Conservation (phyloP, 2,329 filamentous ascomycete species). For the Cercospora berteroae region DNA sequence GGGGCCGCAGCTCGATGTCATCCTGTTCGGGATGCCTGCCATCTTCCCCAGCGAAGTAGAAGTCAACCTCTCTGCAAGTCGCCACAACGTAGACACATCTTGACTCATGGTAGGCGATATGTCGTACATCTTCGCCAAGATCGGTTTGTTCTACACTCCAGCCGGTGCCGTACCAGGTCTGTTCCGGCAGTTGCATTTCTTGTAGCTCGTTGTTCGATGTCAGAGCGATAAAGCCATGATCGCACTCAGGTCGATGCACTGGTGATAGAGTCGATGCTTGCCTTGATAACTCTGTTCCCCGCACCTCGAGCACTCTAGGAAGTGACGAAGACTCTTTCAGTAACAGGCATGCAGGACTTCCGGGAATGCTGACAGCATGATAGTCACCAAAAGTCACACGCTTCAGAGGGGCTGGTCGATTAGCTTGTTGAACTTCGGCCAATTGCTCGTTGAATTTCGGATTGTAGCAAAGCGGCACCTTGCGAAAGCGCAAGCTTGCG, state of each 20-base stretch:
- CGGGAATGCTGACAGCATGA: slow-evolving; percentile 78
- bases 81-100: slow-evolving; percentile 74
- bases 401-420: slow-evolving; percentile 52
- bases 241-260: slow-evolving; percentile 74
- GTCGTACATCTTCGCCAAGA: slow-evolving; percentile 66
- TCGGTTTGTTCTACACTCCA: slow-evolving; percentile 71
- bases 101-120: slow-evolving; percentile 72
- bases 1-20: slow-evolving; percentile 61
- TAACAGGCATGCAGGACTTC: slow-evolving; percentile 75
- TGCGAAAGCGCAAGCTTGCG: slow-evolving; percentile 69
- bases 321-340: slow-evolving; percentile 75
- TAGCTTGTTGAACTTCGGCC: slow-evolving; percentile 46
- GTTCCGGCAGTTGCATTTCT: slow-evolving; percentile 67
- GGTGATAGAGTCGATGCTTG: slow-evolving; percentile 55
- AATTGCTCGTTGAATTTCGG: slow-evolving; percentile 57
- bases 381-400: slow-evolving; percentile 70
- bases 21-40: slow-evolving; percentile 76
- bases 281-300: slow-evolving; percentile 8
- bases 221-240: slow-evolving; percentile 71
- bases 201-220: slow-evolving; percentile 61
- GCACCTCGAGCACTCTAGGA: slow-evolving; percentile 58
- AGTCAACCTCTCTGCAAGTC: slow-evolving; percentile 66
- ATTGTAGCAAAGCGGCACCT: slow-evolving; percentile 66
- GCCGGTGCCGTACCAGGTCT: slow-evolving; percentile 71
- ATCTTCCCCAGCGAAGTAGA: slow-evolving; percentile 83